phyloP scores from a whole-genome alignment of 805 yeast species.

The Pichia paraexigua region DNA sequence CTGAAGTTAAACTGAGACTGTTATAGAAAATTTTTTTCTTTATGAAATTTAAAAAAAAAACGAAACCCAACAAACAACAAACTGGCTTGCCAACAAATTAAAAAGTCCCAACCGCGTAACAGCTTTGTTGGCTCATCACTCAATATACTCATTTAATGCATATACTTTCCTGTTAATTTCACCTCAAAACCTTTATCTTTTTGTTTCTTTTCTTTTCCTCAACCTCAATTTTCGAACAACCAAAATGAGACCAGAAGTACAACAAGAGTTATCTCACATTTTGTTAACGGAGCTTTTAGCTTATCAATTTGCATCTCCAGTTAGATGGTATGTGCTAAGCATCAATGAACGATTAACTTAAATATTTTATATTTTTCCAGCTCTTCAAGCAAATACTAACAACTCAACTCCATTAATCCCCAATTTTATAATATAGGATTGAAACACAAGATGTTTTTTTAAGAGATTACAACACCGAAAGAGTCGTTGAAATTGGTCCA shows the following conservation, averaged over 20 bases:
- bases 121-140: background rate
- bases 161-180: background rate
- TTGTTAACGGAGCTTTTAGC: slow-evolving; percentile 93
- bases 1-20: too few species aligned
- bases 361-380: too few species aligned
- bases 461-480: slow-evolving; percentile 88
- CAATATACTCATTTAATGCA: too few species aligned
- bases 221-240: background rate
- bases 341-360: too few species aligned
- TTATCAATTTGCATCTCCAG: slow-evolving; percentile 98
- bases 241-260: slow-evolving; percentile 82
- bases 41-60: too few species aligned
- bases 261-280: slow-evolving; percentile 95
- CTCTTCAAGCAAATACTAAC: slow-evolving; percentile 7
- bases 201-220: background rate
- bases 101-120: background rate
- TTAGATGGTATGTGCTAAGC: slow-evolving; percentile 61
- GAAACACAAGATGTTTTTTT: slow-evolving; percentile 98
- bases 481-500: slow-evolving; percentile 98
- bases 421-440: slow-evolving; percentile 34
- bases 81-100: background rate
- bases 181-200: background rate
- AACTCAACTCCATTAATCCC: background rate
- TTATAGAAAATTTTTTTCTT: too few species aligned
- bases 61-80: background rate